Evolutionary conservation across 306 rosid genomes (phyloP), one percentile per base, ranked within the genome.

Genomic region (Rosa lucieae): DNA sequence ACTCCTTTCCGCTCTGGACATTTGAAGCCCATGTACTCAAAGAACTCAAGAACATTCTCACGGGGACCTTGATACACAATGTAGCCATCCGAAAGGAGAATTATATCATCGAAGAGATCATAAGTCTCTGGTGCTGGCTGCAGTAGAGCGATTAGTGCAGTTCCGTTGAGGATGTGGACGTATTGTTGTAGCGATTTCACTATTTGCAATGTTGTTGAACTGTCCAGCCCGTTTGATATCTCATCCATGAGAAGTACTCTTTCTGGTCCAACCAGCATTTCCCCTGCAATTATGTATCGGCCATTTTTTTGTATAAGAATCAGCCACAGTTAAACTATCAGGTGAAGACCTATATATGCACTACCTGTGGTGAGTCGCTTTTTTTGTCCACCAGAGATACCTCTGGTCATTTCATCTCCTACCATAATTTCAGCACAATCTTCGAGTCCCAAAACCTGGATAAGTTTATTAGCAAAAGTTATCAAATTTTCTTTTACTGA

Each of bases 161-260:
- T 83, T 80, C 86, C 86, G 46, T 81, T 77, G 65, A 87, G 85
- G 56, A 87, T 79, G 74, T 87, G 90, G 40, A 84, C 84, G 35
- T 84, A 84, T 20, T 87, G 86, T 79, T 84, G 75, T 35, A 87
- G 75, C 8, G 87, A 84, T 55, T 84, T 87, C 52, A 87, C 86
- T 10, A 87, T 87, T 83, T 87, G 90, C 71, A 79, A 87, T 55
- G 90, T 87, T 32, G 90, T 84, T 73, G 88, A 84, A 72, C 87
- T 87, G 69, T 87, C 90, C 79, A 84, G 82, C 77, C 90, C 90
- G 42, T 84, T 87, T n/a, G 90, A 87, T 82, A 87, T 87, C 73
- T 87, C 86, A 70, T 87, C 90, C 90, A 87, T 87, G 62, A 87
- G 82, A 68, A 87, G 87, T 8, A 80, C 88, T 81, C 67, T 81